Evolutionary conservation across 805 yeast species (phyloP).

Genomic region (Clavispora santaluciae): DNA sequence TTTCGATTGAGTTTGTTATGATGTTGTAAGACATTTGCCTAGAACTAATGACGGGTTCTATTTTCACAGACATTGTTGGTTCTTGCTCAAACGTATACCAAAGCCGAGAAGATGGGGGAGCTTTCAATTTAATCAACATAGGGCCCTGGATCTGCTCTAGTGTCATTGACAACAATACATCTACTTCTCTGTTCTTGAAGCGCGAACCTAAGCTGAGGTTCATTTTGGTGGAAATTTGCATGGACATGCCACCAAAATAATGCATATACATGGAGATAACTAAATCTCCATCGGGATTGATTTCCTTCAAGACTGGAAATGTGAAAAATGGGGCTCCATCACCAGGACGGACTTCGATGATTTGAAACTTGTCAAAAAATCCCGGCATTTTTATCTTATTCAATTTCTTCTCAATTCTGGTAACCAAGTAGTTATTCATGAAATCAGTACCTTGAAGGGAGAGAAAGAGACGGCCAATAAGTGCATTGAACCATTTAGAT

Average conservation of each 20-base stretch:
- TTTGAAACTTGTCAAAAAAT: slow-evolving; percentile 76
- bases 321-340: slow-evolving; percentile 75
- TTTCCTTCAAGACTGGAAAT: slow-evolving; percentile 59
- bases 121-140: slow-evolving; percentile 62
- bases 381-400: slow-evolving; percentile 82
- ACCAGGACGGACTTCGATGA: slow-evolving; percentile 71
- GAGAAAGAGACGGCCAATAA: slow-evolving; percentile 77
- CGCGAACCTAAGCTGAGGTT: slow-evolving; percentile 70
- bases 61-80: slow-evolving; percentile 69
- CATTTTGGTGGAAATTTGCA: slow-evolving; percentile 77
- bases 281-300: slow-evolving; percentile 77
- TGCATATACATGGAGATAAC: slow-evolving; percentile 55
- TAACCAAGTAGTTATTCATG: slow-evolving; percentile 53
- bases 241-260: slow-evolving; percentile 71
- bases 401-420: slow-evolving; percentile 64
- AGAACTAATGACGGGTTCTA: slow-evolving; percentile 90
- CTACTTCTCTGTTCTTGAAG: slow-evolving; percentile 71
- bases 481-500: slow-evolving; percentile 87
- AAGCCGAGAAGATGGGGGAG: slow-evolving; percentile 84
- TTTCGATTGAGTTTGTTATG: slow-evolving; percentile 75
- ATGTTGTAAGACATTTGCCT: slow-evolving; percentile 73
- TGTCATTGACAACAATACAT: slow-evolving; percentile 64
- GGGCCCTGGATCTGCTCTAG: slow-evolving; percentile 71
- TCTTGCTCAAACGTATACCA: slow-evolving; percentile 86
- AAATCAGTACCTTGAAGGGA: slow-evolving; percentile 68